Conservation (phyloP, 495 filamentous ascomycete species). For the Penicillium argentinense region DNA sequence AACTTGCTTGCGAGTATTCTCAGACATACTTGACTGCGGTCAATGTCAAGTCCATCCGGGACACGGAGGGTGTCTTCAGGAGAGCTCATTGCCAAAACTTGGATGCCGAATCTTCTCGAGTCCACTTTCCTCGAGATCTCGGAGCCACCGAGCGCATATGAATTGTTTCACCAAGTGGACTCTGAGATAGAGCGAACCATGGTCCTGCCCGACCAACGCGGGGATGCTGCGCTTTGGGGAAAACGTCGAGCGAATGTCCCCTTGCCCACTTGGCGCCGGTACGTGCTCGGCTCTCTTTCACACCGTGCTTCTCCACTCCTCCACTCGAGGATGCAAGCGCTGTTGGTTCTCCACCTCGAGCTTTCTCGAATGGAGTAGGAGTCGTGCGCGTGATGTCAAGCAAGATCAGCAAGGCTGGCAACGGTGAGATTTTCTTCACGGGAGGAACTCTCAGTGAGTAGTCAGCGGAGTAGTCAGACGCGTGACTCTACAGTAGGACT, state of each 20-base stretch:
- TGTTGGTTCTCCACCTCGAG: not conserved
- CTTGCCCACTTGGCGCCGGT: too few species aligned
- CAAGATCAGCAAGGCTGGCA: constrained; percentile 19
- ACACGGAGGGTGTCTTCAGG: too few species aligned
- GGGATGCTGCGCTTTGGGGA: constrained; percentile 11
- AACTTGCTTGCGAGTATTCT: too few species aligned
- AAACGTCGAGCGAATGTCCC: not conserved
- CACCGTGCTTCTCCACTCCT: too few species aligned
- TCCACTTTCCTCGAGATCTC: not conserved
- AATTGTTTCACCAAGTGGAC: not conserved
- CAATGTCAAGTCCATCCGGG: too few species aligned
- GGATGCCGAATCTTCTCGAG: too few species aligned
- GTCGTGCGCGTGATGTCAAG: constrained; percentile 15
- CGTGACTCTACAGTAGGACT: too few species aligned
- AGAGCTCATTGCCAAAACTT: too few species aligned
- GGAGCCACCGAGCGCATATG: too few species aligned
- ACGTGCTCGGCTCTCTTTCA: constrained; percentile 1
- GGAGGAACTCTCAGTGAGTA: constrained; percentile 2
- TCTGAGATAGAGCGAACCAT: constrained; percentile 18
- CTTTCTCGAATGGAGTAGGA: too few species aligned
- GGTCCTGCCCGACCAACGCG: constrained; percentile 8
- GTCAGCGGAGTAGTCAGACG: too few species aligned
- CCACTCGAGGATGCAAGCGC: not conserved
- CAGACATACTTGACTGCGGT: constrained; percentile 9
- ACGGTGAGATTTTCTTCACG: constrained; percentile 10